Percentiles rank a stretch among this genome's conserved stretches.
These are phyloP conservation scores for Tricholoma sp. DNA, from an alignment of 768 basidiomycete genomes.

Conservation along the genomic window DNA sequence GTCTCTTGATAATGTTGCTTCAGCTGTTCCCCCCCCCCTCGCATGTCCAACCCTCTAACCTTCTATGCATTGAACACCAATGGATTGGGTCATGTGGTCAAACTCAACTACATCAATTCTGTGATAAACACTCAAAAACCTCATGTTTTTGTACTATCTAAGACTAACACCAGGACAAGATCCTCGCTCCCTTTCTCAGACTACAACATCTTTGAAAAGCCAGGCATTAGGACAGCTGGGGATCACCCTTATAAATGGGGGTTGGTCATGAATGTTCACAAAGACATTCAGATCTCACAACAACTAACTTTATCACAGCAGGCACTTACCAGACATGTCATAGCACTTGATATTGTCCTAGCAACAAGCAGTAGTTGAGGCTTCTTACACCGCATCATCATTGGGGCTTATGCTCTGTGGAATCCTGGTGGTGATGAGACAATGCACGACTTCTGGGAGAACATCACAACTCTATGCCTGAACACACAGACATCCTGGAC, in stretches of 20 bases:
- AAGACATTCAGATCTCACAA: background rate
- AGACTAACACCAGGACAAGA: background rate
- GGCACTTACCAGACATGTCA: background rate
- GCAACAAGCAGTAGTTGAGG: background rate
- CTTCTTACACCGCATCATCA: background rate
- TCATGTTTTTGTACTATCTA: background rate
- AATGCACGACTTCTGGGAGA: background rate
- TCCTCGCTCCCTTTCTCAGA: background rate
- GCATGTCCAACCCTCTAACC: background rate
- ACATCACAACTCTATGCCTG: background rate
- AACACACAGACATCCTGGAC: background rate
- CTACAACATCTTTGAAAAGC: background rate
- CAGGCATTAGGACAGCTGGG: background rate
- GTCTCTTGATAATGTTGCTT: background rate
- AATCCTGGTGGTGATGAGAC: background rate
- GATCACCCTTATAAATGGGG: background rate
- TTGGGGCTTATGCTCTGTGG: background rate
- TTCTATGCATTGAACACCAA: background rate
- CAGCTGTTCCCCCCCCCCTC: background rate
- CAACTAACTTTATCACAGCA: background rate
- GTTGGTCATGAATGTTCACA: background rate
- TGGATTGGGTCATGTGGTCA: background rate
- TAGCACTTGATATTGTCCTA: background rate
- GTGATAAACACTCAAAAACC: background rate
- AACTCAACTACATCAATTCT: background rate